Percentiles rank a stretch among this genome's conserved stretches.
Evolutionary conservation across 2,329 filamentous ascomycete genomes (phyloP).

Genomic region (Fusarium sp.): DNA sequence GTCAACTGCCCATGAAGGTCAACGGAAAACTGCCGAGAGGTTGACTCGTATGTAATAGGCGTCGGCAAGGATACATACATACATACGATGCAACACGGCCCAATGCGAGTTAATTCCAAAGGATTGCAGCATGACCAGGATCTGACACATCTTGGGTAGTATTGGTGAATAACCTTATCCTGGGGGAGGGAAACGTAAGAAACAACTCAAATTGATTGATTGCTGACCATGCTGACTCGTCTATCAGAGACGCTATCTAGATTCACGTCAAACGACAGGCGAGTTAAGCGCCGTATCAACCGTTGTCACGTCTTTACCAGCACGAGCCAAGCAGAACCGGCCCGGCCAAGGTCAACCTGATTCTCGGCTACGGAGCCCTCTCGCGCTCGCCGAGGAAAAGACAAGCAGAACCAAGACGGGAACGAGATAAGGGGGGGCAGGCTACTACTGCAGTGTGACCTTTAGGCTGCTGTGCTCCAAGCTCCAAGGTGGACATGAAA

Average conservation of each 20-base stretch:
- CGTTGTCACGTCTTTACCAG: background rate
- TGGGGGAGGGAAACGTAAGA: background rate
- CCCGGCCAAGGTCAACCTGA: conserved; percentile 4
- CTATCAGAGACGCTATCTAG: background rate
- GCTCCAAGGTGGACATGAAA: conserved; percentile 16
- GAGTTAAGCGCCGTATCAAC: conserved; percentile 19
- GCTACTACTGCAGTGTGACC: conserved; percentile 2
- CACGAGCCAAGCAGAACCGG: conserved; percentile 23
- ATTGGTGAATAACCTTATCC: conserved; percentile 8
- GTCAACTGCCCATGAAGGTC: background rate
- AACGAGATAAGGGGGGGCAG: conserved; percentile 27
- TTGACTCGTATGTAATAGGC: background rate
- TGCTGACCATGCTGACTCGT: background rate
- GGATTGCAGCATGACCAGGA: conserved; percentile 8
- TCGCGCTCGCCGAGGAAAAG: conserved; percentile 29
- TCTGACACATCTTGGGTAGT: conserved; percentile 20
- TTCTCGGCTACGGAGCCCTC: conserved; percentile 5
- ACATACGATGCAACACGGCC: background rate
- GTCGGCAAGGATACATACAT: background rate
- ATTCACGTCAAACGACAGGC: background rate
- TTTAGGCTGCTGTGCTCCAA: background rate
- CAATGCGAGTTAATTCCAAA: background rate
- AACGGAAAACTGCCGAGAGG: conserved; percentile 14
- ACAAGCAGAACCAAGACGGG: conserved; percentile 16
- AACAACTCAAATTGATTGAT: conserved; percentile 3